phyloP scores from a whole-genome alignment of 129 eudicot genomes.

The Flaveria ramosissima region DNA sequence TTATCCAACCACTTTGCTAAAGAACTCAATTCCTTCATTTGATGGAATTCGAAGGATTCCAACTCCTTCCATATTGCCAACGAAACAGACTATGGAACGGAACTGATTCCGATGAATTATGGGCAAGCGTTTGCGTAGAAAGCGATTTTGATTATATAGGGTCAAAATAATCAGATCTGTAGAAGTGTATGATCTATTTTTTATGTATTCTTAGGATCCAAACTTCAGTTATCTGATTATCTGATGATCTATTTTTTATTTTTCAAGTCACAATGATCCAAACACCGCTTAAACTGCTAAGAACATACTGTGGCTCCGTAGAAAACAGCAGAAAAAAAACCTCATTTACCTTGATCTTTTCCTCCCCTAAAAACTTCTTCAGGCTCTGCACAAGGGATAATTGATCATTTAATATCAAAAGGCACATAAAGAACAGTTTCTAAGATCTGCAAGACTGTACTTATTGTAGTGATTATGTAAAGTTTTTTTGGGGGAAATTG shows the following conservation, averaged over 20 bases:
- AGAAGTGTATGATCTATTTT: not conserved
- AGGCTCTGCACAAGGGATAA: constrained; percentile 60
- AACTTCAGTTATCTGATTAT: not conserved
- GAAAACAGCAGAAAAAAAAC: not conserved
- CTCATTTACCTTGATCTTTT: constrained; percentile 63
- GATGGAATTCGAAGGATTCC: not conserved
- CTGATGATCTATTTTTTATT: not conserved
- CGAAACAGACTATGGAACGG: not conserved
- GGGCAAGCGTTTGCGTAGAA: not conserved
- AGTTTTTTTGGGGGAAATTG: not conserved
- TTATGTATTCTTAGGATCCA: not conserved
- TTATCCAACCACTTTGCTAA: too few relatives aligned
- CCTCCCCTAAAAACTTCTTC: constrained; percentile 86
- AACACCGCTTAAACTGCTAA: not conserved
- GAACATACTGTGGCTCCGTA: not conserved
- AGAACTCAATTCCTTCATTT: too few relatives aligned
- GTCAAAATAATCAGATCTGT: not conserved
- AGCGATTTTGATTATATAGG: not conserved
- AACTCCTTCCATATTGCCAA: not conserved
- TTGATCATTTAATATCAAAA: constrained; percentile 8
- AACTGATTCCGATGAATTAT: too few relatives aligned
- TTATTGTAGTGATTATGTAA: not conserved
- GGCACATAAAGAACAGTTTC: constrained; percentile 9
- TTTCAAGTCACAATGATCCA: constrained; percentile 9
- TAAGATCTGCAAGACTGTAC: not conserved